Conservation (phyloP, 768 basidiomycete genomes). For the Auriscalpium microsporum region DNA sequence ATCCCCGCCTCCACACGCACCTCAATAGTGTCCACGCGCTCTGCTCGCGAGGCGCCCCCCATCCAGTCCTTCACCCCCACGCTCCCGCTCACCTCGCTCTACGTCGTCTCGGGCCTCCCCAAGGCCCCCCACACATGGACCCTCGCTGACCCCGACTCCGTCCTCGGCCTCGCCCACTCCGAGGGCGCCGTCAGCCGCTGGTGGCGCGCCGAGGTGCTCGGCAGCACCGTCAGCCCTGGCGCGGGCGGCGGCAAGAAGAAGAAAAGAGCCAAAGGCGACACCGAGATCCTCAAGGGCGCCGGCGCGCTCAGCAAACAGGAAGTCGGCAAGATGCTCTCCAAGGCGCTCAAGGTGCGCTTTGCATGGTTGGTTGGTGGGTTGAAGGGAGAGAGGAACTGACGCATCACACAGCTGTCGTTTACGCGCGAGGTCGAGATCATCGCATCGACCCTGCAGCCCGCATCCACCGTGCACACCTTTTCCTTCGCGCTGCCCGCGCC, state of each 20-base stretch:
- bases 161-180: slow-evolving; percentile 71
- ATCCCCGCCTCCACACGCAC: slow-evolving; percentile 70
- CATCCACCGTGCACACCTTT: slow-evolving; percentile 88
- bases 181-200: slow-evolving; percentile 82
- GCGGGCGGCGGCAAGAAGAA: slow-evolving; percentile 68
- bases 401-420: slow-evolving; percentile 62
- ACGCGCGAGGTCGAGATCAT: slow-evolving; percentile 90
- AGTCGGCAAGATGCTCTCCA: slow-evolving; percentile 83
- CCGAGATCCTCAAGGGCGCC: slow-evolving; percentile 61
- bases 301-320: slow-evolving; percentile 80
- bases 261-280: slow-evolving; percentile 54
- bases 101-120: slow-evolving; percentile 82
- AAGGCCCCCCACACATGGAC: slow-evolving; percentile 90
- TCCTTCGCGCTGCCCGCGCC: slow-evolving; percentile 79
- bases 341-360: slow-evolving; percentile 70
- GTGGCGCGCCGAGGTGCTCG: slow-evolving; percentile 89
- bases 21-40: slow-evolving; percentile 72
- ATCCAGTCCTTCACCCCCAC: slow-evolving; percentile 59
- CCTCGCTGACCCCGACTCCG: slow-evolving; percentile 75
- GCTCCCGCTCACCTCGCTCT: slow-evolving; percentile 72
- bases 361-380: too few relatives aligned
- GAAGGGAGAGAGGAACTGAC: background rate
- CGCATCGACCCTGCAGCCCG: slow-evolving; percentile 89
- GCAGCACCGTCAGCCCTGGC: slow-evolving; percentile 79
- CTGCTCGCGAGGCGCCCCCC: slow-evolving; percentile 47